Evolutionary conservation across 2,329 filamentous ascomycete species (phyloP), one percentile per base, ranked within the genome.

Genomic region (Salinomyces thailandicus): DNA sequence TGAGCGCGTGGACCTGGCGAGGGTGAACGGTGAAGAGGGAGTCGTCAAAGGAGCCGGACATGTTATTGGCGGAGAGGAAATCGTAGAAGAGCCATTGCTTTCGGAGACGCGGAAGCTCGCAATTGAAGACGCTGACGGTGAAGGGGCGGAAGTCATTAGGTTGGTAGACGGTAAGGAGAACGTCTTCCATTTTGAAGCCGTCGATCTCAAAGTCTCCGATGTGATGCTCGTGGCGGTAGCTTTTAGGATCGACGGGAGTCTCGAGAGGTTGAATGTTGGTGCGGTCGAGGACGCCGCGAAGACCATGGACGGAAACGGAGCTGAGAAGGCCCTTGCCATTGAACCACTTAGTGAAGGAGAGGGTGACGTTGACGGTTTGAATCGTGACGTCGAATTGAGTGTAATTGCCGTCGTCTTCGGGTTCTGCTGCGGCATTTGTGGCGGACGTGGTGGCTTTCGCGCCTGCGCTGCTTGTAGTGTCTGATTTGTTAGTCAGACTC

Each of bases 31-130:
- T 96, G 59, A 98, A 98, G 2, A 98, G 71, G 0, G 91, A 96
- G 37, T 91, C 85, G 54, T 98, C 91, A 50, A 84, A 94, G 1
- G 86, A 91, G 2, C 91, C 91, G 9, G 85, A 94, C 76, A 96
- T 93, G 60, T 91, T 89, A 54, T 85, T 95, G 13, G 91, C 91
- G 0, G 84, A 91, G 18, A 98, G 64, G 49, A 98, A 93, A 59
- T 98, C 91, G 65, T 98, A 98, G 59, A 96, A 95, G 0, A 98
- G 71, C 83, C 86, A 98, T 53, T 93, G 89, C 55, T 95, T 96
- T 35, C 91, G 77, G 31, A 98, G 66, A 52, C 91, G 82, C 1
- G 91, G 89, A 26, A 98, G 72, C 54, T 96, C 89, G 59, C 89
- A 95, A 5, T 85, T 91, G 64, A 85, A 98, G 43, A 98, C 93